Evolutionary conservation across 108 stramenopile species (phyloP).

Genomic region (Fragilariopsis cylindrus): DNA sequence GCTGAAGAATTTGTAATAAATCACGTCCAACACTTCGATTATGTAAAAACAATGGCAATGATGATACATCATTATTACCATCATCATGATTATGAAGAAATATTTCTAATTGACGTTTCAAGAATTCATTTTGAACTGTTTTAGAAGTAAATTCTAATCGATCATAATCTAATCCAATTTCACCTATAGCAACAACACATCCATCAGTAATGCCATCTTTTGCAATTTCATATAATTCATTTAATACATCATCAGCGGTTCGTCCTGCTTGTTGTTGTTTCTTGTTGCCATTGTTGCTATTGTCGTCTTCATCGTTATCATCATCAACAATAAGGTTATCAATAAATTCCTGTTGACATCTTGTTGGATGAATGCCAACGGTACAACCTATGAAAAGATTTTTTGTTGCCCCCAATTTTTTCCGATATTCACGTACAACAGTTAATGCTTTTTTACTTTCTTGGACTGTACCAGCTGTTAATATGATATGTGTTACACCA

Average conservation of each 20-base stretch:
- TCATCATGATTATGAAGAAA: constrained; percentile 42
- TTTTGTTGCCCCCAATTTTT: not conserved
- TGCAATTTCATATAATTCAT: constrained; percentile 50
- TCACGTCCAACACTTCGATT: constrained; percentile 87
- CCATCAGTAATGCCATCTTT: constrained; percentile 48
- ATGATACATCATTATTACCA: constrained; percentile 10
- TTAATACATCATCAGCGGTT: constrained; percentile 29
- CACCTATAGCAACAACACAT: constrained; percentile 91
- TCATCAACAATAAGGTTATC: constrained; percentile 25
- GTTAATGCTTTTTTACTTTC: constrained; percentile 60
- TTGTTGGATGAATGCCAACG: constrained; percentile 95
- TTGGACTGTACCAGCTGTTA: constrained; percentile 77
- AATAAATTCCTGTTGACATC: constrained; percentile 83
- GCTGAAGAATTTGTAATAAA: constrained; percentile 62
- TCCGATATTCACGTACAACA: constrained; percentile 30
- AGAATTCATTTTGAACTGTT: constrained; percentile 79
- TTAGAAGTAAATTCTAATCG: constrained; percentile 88
- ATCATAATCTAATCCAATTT: constrained; percentile 96
- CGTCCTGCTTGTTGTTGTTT: not conserved
- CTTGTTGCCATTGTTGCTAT: not conserved
- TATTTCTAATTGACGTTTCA: constrained; percentile 72
- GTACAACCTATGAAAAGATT: constrained; percentile 66
- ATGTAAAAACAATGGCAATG: constrained; percentile 93
- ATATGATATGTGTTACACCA: constrained; percentile 66
- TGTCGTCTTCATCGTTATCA: constrained; percentile 14